These are phyloP conservation scores for Flaveria floridana DNA, from an alignment of 140 eudicot species.

Conservation along the genomic window DNA sequence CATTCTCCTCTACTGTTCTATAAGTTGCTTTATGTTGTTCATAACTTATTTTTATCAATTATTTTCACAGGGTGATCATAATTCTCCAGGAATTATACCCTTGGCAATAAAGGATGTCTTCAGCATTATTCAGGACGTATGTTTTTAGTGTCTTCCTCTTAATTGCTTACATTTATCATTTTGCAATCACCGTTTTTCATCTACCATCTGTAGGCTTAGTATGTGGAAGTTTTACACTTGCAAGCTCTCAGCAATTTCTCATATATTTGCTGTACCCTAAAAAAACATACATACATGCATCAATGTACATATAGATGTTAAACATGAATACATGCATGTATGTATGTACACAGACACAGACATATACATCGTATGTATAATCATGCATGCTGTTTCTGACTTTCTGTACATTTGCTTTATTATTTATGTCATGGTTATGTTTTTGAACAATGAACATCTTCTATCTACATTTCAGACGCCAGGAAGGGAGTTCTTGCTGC, in stretches of 20 bases:
- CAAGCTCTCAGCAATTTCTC: slow-evolving; percentile 7
- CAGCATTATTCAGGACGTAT: slow-evolving; percentile 99
- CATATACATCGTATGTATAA: background rate
- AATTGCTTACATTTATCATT: background rate
- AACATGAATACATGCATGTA: background rate
- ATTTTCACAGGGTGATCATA: slow-evolving; percentile 88
- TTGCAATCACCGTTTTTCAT: slow-evolving; percentile 15
- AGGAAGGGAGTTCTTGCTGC: slow-evolving; percentile 94
- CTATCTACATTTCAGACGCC: slow-evolving; percentile 71
- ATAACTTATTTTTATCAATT: slow-evolving; percentile 23
- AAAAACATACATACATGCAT: too few relatives aligned
- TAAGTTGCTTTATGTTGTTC: slow-evolving; percentile 6
- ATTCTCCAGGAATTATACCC: slow-evolving; percentile 93
- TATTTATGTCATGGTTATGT: slow-evolving; percentile 11
- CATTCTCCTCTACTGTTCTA: too few relatives aligned
- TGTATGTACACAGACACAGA: background rate
- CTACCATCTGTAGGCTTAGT: slow-evolving; percentile 9
- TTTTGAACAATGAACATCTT: slow-evolving; percentile 25
- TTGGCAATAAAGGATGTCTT: slow-evolving; percentile 98
- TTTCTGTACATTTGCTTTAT: slow-evolving; percentile 2
- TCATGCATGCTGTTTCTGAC: background rate
- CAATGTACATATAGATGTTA: background rate
- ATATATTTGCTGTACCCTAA: slow-evolving; percentile 9
- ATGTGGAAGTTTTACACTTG: slow-evolving; percentile 5
- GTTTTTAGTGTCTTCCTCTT: slow-evolving; percentile 28